Percentiles rank a stretch among this genome's conserved stretches.
These are phyloP conservation scores for Dendryphion nanum DNA, from an alignment of 2,329 filamentous ascomycete species.

Conservation along the genomic window DNA sequence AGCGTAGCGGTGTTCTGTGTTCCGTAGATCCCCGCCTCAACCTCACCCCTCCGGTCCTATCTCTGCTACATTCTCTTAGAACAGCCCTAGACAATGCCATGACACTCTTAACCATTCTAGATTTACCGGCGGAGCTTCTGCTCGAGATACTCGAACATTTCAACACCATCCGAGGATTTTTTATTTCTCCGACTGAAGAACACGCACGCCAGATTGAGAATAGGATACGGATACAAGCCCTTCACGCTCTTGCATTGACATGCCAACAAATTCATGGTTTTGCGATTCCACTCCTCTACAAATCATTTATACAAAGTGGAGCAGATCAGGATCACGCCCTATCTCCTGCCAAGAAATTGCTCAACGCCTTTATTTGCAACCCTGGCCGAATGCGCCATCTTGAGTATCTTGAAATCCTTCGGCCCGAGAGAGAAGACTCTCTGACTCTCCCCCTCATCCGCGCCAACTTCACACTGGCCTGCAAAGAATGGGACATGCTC, in stretches of 20 bases:
- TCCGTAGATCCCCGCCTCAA: too few relatives aligned
- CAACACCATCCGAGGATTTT: slow-evolving; percentile 10
- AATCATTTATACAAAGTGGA: slow-evolving; percentile 10
- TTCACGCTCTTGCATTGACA: slow-evolving; percentile 13
- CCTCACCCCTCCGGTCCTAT: too few relatives aligned
- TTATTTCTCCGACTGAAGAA: slow-evolving; percentile 3
- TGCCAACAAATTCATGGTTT: slow-evolving; percentile 12
- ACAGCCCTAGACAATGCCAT: too few relatives aligned
- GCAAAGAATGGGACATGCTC: too few relatives aligned
- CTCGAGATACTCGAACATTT: slow-evolving; percentile 15
- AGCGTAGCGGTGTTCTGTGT: too few relatives aligned
- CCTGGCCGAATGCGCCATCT: slow-evolving; percentile 1
- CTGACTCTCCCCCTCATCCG: too few relatives aligned
- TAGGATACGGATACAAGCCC: slow-evolving; percentile 1
- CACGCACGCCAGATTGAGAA: slow-evolving; percentile 5
- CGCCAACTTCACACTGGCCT: too few relatives aligned
- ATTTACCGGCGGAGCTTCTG: slow-evolving; percentile 18
- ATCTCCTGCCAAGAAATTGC: neutral
- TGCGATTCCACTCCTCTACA: slow-evolving; percentile 14
- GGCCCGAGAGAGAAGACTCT: too few relatives aligned
- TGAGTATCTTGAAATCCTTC: slow-evolving; percentile 7
- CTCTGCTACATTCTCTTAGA: too few relatives aligned
- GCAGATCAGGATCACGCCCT: too few relatives aligned
- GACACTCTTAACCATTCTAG: too few relatives aligned
- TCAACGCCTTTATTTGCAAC: slow-evolving; percentile 4